A percentile compares a stretch with the other conserved stretches of the same genome.
phyloP scores from a whole-genome alignment of 768 basidiomycete species.

The Mycena leptocephala region DNA sequence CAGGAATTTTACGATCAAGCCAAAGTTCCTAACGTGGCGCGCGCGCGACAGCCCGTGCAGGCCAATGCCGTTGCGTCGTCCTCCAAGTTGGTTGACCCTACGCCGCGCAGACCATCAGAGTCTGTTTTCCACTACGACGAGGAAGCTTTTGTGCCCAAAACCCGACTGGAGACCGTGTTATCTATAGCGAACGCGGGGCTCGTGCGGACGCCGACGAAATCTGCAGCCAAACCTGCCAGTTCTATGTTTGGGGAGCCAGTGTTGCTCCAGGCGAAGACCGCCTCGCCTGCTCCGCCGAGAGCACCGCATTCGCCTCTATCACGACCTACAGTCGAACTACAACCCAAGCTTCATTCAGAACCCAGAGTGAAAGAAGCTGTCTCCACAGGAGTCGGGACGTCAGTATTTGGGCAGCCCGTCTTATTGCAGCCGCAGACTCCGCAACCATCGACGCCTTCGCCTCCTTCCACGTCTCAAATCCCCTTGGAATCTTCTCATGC shows the following conservation, averaged over 20 bases:
- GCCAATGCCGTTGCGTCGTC: constrained; percentile 37
- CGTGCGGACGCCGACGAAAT: constrained; percentile 39
- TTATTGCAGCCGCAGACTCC: constrained; percentile 2
- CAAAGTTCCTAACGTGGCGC: constrained; percentile 1
- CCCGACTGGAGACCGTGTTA: constrained; percentile 76
- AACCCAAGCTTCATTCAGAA: background rate
- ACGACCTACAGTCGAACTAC: background rate
- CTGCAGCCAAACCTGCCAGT: background rate
- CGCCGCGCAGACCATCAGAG: constrained; percentile 19
- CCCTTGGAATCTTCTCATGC: background rate
- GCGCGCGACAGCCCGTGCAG: constrained; percentile 17
- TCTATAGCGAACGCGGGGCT: constrained; percentile 76
- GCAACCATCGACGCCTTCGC: background rate
- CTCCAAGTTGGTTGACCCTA: constrained; percentile 21
- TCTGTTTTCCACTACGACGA: constrained; percentile 48
- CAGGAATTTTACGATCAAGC: constrained; percentile 70
- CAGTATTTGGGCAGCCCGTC: constrained; percentile 12
- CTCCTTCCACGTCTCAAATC: background rate
- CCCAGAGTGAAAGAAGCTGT: background rate
- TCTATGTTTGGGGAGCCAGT: constrained; percentile 28
- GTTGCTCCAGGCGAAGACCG: constrained; percentile 5
- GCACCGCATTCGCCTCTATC: background rate
- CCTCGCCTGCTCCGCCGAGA: background rate
- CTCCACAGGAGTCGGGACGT: background rate
- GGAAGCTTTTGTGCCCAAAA: constrained; percentile 64